Conservation (phyloP, 208 protist genomes). For the Jaenimonas drosophilae region DNA sequence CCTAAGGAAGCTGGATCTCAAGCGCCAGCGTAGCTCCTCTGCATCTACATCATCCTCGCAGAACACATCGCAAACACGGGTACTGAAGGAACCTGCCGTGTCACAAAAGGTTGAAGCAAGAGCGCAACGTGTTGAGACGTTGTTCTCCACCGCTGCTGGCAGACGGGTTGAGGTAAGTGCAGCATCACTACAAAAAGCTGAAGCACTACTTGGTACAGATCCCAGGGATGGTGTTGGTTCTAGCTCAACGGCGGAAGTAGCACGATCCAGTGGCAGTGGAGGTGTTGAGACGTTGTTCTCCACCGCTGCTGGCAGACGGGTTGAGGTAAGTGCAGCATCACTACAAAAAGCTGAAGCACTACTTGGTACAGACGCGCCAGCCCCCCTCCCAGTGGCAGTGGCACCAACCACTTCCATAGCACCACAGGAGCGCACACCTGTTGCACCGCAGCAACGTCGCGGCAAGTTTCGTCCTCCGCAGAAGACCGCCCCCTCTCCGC, state of each 20-base stretch:
- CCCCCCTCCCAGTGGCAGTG: no score
- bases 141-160: conserved; percentile 8
- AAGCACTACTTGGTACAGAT: no score
- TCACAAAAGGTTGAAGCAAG: neutral
- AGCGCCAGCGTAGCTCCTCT: conserved; percentile 3
- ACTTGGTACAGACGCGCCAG: no score
- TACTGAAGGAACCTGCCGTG: no score
- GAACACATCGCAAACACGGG: neutral
- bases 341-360: conserved; percentile 1
- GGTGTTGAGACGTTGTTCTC: conserved; percentile 4
- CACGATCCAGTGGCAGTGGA: no score
- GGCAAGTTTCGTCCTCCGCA: no score
- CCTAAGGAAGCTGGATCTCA: conserved; percentile 25
- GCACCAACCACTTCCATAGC: no score
- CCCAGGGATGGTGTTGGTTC: no score
- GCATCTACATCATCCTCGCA: neutral
- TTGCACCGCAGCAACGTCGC: no score
- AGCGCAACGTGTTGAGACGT: neutral
- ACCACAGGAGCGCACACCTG: no score
- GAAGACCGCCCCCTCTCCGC: no score
- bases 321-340: neutral
- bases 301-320: conserved; percentile 1
- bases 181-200: neutral
- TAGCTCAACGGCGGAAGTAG: no score
- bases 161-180: conserved; percentile 4